These are phyloP conservation scores for Aspergillus carlsbadensis DNA, from an alignment of 495 filamentous ascomycete genomes.

Conservation along the genomic window DNA sequence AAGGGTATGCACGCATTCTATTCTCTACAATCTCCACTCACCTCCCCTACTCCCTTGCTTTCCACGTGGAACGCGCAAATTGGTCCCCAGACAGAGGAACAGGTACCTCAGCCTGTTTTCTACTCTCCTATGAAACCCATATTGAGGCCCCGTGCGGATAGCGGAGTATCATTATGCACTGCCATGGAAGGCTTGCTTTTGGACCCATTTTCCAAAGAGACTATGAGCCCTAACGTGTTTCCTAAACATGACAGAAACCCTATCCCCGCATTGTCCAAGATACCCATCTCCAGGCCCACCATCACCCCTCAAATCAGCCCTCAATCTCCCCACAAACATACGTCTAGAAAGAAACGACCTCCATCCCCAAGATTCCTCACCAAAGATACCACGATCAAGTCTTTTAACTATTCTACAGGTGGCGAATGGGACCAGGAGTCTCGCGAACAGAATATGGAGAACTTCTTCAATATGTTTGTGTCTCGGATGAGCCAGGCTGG, in stretches of 20 bases:
- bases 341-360: constrained; percentile 24
- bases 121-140: constrained; percentile 13
- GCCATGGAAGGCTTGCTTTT: constrained; percentile 16
- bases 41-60: constrained; percentile 26
- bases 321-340: constrained; percentile 23
- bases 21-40: constrained; percentile 29
- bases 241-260: constrained; percentile 15
- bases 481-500: constrained; percentile 60
- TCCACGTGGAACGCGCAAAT: constrained; percentile 16
- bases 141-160: not conserved
- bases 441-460: constrained; percentile 64
- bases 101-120: not conserved
- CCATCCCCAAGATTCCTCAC: constrained; percentile 54
- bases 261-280: constrained; percentile 15
- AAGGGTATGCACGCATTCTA: constrained; percentile 63
- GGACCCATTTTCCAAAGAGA: constrained; percentile 5
- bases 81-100: constrained; percentile 7
- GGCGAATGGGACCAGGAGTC: constrained; percentile 72
- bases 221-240: constrained; percentile 6
- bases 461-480: constrained; percentile 57
- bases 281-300: constrained; percentile 24
- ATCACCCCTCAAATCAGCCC: constrained; percentile 17
- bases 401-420: constrained; percentile 40
- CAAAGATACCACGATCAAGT: constrained; percentile 65
- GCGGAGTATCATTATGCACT: constrained; percentile 4